Evolutionary conservation across 169 alveolate genomes (phyloP), one percentile per base, ranked within the genome.

Genomic region (Cryptosporidium muris): DNA sequence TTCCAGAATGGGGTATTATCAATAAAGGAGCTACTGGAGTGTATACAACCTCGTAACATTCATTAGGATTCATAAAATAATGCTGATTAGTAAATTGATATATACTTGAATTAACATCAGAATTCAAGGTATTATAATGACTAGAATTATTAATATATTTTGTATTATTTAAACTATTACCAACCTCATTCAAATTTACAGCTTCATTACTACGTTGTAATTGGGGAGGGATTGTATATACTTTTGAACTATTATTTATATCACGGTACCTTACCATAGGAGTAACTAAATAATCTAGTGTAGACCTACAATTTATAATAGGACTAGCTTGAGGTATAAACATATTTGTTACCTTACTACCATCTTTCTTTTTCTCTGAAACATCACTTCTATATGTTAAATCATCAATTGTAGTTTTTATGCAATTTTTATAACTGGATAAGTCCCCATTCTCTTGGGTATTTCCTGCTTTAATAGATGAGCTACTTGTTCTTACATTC

Each of bases 201-300:
- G 68, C 56, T 7, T 74, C 85, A 49, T 74, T 74, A 42, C 85
- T 74, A 5, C 74, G 60, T 34, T 25, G 25, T 8, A 74, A 63
- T 37, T 74, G 85, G 6, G 85, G 85, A 5, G 85, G 74, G 3
- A 74, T 63, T 1, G 85, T 74, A 12, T 48, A 58, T 25, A 74
- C 85, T 51, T 74, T 74, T 25, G 45, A 64, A 43, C 60, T 74
- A 60, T 63, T 58, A 25, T 60, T 54, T 43, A 74, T 60, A 74
- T 74, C 85, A 45, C 85, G 38, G 14, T 74, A 74, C 47, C 85
- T 74, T 9, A 74, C 85, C 85, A 74, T 42, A 6, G 85, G 85
- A 2, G 85, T 74, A 7, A 74, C 85, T 7, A 74, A 51, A 58
- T 74, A 74, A 8, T 74, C 85, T 40, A 74, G 60, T 11, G 85